These are phyloP conservation scores for Coemansia sp. DNA, from an alignment of 192 early-diverging fungal genomes.

Conservation along the genomic window DNA sequence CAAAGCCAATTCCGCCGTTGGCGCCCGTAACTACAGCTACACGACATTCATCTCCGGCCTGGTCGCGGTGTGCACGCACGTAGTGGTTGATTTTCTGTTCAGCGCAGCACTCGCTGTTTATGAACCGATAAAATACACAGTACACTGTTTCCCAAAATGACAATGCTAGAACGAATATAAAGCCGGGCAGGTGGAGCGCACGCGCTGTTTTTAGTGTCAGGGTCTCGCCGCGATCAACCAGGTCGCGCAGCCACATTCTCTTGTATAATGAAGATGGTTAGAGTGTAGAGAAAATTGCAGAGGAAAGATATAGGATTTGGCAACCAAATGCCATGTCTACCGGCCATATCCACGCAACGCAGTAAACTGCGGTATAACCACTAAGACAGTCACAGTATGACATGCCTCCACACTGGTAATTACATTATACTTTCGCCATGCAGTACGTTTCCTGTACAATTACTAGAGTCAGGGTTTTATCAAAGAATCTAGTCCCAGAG, in stretches of 20 bases:
- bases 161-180: constrained; percentile 17
- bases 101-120: constrained; percentile 17
- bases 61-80: constrained; percentile 24
- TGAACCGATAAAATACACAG: constrained; percentile 29
- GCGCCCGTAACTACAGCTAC: constrained; percentile 57
- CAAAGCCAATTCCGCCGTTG: constrained; percentile 61
- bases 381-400: not conserved
- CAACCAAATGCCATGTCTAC: not conserved
- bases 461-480: no score
- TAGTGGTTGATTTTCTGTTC: constrained; percentile 32
- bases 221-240: constrained; percentile 16
- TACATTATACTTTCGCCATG: not conserved
- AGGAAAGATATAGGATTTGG: not conserved
- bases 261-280: not conserved
- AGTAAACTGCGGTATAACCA: not conserved
- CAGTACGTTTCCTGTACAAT: not conserved
- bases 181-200: constrained; percentile 23
- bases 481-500: constrained; percentile 62
- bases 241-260: constrained; percentile 29
- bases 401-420: not conserved
- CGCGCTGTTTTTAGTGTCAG: constrained; percentile 17
- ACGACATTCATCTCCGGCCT: not conserved
- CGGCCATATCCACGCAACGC: not conserved
- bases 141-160: constrained; percentile 33
- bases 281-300: not conserved